Evolutionary conservation across 176 grass and related monocot species (phyloP).

Genomic region (Musa acuminata): DNA sequence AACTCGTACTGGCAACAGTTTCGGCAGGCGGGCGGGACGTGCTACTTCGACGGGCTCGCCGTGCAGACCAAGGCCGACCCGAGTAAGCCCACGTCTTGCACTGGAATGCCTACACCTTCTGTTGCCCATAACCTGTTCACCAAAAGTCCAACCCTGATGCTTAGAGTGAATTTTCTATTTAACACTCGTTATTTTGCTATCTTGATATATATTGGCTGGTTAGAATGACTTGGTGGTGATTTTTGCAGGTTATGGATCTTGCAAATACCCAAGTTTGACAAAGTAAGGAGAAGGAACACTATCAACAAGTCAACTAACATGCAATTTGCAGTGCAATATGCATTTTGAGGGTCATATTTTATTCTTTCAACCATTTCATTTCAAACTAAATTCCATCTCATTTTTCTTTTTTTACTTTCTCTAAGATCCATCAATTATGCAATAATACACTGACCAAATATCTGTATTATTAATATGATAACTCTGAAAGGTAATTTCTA

Average conservation of each 20-base stretch:
- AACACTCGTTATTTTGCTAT: not conserved
- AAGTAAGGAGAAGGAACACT: constrained; percentile 10
- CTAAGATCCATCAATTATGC: too few species aligned
- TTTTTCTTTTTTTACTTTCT: too few species aligned
- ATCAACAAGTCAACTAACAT: not conserved
- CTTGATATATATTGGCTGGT: not conserved
- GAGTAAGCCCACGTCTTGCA: constrained; percentile 34
- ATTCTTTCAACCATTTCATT: too few species aligned
- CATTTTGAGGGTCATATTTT: not conserved
- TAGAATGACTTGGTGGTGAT: not conserved
- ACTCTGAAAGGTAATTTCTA: too few species aligned
- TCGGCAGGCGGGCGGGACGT: constrained; percentile 51
- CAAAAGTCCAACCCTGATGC: not conserved
- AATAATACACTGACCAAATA: too few species aligned
- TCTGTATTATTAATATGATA: too few species aligned
- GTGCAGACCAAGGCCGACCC: constrained; percentile 51
- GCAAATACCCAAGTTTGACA: constrained; percentile 46
- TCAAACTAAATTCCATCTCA: too few species aligned
- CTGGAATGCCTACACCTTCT: not conserved
- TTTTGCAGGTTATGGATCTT: constrained; percentile 58
- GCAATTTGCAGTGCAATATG: not conserved
- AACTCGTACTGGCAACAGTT: constrained; percentile 92
- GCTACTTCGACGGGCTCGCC: constrained; percentile 76
- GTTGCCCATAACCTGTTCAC: not conserved
- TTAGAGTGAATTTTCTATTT: too few species aligned